Evolutionary conservation across 805 yeast genomes (phyloP).

Genomic region (Priceomyces castillae): DNA sequence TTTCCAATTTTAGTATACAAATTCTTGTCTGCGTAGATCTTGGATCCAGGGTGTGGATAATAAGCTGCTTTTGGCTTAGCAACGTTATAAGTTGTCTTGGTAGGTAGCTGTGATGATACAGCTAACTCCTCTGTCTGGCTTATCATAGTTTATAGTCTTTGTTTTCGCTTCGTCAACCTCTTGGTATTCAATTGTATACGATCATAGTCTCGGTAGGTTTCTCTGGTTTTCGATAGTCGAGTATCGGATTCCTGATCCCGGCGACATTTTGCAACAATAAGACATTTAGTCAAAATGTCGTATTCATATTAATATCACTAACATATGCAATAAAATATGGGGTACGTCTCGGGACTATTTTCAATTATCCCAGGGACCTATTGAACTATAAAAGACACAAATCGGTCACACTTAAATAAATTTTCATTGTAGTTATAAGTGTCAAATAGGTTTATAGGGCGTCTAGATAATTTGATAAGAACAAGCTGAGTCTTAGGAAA

Average conservation of each 20-base stretch:
- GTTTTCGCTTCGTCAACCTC: too few relatives aligned
- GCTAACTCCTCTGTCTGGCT: constrained; percentile 9
- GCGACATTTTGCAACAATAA: background rate
- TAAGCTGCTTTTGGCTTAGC: constrained; percentile 55
- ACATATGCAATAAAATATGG: background rate
- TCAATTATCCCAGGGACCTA: too few relatives aligned
- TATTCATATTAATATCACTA: background rate
- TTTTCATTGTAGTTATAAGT: too few relatives aligned
- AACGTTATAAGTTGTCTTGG: constrained; percentile 32
- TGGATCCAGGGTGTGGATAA: constrained; percentile 53
- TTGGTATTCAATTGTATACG: too few relatives aligned
- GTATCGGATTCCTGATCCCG: background rate
- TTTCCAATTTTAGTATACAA: constrained; percentile 46
- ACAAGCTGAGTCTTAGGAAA: too few relatives aligned
- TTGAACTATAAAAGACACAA: background rate
- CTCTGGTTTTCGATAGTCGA: background rate
- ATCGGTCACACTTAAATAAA: background rate
- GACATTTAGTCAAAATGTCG: background rate
- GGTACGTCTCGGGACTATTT: background rate
- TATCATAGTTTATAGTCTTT: background rate
- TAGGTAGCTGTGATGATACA: constrained; percentile 30
- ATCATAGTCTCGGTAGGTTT: background rate
- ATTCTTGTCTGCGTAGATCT: constrained; percentile 48
- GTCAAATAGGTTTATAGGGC: too few relatives aligned
- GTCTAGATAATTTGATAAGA: too few relatives aligned